Conservation (phyloP, 2,329 filamentous ascomycete species). For the Tolypocladium nubicola region DNA sequence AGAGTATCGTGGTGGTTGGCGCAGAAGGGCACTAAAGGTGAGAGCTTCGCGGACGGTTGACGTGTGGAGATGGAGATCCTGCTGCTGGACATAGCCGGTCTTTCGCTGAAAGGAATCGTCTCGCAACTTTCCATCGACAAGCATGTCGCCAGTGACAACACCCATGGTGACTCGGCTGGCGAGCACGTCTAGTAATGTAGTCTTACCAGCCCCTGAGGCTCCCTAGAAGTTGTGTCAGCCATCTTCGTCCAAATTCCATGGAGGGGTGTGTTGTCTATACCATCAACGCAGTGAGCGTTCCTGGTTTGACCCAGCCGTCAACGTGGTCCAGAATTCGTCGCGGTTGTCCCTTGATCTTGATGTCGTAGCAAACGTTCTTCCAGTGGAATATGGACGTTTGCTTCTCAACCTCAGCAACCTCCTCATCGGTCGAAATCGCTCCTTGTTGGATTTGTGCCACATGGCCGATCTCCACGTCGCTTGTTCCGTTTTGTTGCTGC, state of each 20-base stretch:
- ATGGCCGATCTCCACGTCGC: neutral
- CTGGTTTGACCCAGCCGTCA: neutral
- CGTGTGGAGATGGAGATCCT: neutral
- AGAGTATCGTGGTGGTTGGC: neutral
- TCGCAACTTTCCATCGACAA: neutral
- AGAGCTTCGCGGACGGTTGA: neutral
- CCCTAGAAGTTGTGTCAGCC: neutral
- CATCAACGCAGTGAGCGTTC: neutral
- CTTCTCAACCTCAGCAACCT: neutral
- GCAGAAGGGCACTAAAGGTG: neutral
- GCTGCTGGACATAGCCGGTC: neutral
- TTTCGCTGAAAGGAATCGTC: neutral
- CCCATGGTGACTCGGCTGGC: neutral
- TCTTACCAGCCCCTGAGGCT: neutral
- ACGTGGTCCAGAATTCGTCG: neutral
- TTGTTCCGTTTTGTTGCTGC: neutral
- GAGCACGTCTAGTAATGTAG: neutral
- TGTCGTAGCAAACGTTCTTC: neutral
- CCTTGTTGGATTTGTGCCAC: neutral
- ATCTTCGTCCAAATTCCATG: neutral
- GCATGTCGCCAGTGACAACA: neutral
- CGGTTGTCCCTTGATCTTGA: neutral
- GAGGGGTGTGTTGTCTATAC: neutral
- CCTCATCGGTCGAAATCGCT: neutral
- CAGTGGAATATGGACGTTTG: neutral